Evolutionary conservation across 2,329 filamentous ascomycete species (phyloP).

Genomic region (Botrytis elliptica): DNA sequence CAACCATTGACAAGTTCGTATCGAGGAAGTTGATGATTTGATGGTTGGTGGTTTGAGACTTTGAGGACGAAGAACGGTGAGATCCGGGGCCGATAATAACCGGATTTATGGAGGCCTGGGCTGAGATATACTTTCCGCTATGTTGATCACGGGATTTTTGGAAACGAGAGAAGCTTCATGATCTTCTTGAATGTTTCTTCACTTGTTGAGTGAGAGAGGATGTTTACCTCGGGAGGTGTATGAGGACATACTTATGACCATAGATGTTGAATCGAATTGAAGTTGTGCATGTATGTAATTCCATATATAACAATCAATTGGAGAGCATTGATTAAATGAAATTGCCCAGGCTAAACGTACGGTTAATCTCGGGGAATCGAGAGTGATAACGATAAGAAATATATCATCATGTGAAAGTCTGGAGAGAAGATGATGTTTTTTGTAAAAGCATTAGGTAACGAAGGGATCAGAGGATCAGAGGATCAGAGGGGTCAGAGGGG

Average conservation of each 20-base stretch:
- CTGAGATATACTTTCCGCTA: neutral
- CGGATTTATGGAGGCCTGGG: neutral
- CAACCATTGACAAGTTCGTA: neutral
- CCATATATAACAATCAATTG: neutral
- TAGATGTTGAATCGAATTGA: neutral
- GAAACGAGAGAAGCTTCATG: neutral
- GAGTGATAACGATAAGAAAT: neutral
- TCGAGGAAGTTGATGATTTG: neutral
- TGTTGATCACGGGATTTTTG: neutral
- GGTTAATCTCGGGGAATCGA: neutral
- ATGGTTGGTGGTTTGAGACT: neutral
- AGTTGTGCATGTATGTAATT: neutral
- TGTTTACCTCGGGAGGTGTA: neutral
- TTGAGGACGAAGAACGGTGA: conserved; percentile 2
- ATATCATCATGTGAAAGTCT: neutral
- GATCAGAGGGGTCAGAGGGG: neutral
- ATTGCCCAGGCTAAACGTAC: neutral
- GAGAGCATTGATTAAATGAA: neutral
- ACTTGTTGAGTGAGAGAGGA: neutral
- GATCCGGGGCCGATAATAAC: conserved; percentile 16
- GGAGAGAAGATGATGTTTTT: neutral
- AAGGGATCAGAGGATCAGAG: neutral
- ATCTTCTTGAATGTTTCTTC: neutral
- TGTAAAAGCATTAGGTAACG: neutral
- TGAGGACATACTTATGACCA: neutral